Percentiles rank a stretch among this genome's conserved stretches.
These are phyloP conservation scores for Penicillium corylophilum DNA, from an alignment of 2,329 filamentous ascomycete genomes.

Conservation along the genomic window DNA sequence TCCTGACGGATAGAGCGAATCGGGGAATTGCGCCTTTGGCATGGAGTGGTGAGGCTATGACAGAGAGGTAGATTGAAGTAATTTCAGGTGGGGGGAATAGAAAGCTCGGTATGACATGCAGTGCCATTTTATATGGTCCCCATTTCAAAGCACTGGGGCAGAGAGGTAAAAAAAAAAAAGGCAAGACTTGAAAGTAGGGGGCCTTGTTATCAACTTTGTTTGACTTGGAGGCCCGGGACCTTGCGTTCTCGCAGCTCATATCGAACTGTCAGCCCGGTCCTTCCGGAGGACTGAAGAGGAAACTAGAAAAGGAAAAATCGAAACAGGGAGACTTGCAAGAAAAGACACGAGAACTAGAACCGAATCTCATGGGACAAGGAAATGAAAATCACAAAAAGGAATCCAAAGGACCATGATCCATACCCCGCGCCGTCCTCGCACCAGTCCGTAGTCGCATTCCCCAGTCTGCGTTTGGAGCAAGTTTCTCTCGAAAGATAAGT, in stretches of 20 bases:
- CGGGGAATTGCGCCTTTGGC: slow-evolving; percentile 16
- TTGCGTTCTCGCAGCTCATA: neutral
- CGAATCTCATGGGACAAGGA: neutral
- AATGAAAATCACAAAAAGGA: slow-evolving; percentile 5
- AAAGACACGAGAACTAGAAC: neutral
- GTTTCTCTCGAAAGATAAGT: slow-evolving; percentile 4
- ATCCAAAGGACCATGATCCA: slow-evolving; percentile 22
- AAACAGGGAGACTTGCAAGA: neutral
- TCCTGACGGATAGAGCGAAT: slow-evolving; percentile 19
- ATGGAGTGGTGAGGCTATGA: neutral
- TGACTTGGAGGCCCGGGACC: neutral
- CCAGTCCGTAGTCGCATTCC: slow-evolving; percentile 33
- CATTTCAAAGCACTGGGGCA: neutral
- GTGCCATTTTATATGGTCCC: slow-evolving; percentile 18
- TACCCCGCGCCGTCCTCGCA: slow-evolving; percentile 40
- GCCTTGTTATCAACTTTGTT: neutral
- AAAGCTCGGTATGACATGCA: slow-evolving; percentile 2
- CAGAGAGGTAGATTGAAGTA: neutral
- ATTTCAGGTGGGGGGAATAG: neutral
- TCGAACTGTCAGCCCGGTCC: slow-evolving; percentile 1
- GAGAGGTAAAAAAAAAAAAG: neutral
- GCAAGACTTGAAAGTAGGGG: neutral
- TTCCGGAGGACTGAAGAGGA: slow-evolving; percentile 3
- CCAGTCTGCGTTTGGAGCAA: slow-evolving; percentile 17
- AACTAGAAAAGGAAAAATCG: slow-evolving; percentile 4